Evolutionary conservation across 371 early-diverging fungal genomes (phyloP).

Genomic region (Cokeromyces recurvatus): DNA sequence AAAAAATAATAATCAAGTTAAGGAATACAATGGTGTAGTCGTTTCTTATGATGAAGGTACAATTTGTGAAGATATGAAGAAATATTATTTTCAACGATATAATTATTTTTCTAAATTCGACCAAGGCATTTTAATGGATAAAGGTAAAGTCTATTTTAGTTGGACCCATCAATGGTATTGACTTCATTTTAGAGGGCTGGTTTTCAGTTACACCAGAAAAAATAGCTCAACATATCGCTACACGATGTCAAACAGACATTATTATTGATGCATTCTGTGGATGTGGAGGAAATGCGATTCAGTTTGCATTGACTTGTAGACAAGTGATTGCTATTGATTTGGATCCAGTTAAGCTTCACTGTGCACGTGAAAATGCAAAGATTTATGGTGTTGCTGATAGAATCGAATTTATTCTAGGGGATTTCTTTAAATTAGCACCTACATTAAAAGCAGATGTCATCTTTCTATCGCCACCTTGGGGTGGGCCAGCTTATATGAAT

Average conservation of each 20-base stretch:
- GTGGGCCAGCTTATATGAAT: constrained; percentile 57
- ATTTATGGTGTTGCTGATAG: constrained; percentile 89
- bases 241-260: constrained; percentile 61
- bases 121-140: constrained; percentile 81
- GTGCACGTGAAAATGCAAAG: constrained; percentile 82
- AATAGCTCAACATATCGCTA: constrained; percentile 82
- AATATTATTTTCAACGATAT: constrained; percentile 84
- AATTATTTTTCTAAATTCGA: constrained; percentile 80
- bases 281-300: constrained; percentile 94
- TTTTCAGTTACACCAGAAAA: constrained; percentile 95
- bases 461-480: constrained; percentile 96
- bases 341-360: constrained; percentile 73
- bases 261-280: constrained; percentile 95
- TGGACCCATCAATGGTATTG: neutral
- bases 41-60: constrained; percentile 26
- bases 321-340: constrained; percentile 94
- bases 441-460: constrained; percentile 73
- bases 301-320: constrained; percentile 85
- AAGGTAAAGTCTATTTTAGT: constrained; percentile 52
- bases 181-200: constrained; percentile 76
- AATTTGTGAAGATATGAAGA: constrained; percentile 24
- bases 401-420: constrained; percentile 88
- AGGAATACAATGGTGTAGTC: constrained; percentile 19
- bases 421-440: constrained; percentile 72
- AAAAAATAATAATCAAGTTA: neutral